A percentile compares a stretch with the other conserved stretches of the same genome.
Evolutionary conservation across 2,329 filamentous ascomycete genomes (phyloP).

Genomic region (Fusarium gaditjirri): DNA sequence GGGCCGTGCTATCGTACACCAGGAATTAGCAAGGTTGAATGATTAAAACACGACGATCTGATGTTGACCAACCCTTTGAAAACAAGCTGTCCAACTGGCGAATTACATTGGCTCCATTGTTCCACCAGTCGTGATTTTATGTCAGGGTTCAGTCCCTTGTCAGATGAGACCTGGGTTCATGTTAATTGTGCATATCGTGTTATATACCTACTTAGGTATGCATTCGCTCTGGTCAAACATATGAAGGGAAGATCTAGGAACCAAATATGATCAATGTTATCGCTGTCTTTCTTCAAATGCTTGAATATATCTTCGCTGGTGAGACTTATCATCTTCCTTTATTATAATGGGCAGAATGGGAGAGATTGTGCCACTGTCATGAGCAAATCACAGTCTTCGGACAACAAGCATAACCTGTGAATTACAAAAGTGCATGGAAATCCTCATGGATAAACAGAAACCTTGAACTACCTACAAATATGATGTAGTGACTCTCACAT

Average conservation of each 20-base stretch:
- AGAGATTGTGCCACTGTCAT: neutral
- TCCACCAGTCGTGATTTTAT: conserved; percentile 7
- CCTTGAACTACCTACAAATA: too few relatives aligned
- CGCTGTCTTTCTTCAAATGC: neutral
- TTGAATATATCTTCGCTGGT: neutral
- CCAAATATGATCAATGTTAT: neutral
- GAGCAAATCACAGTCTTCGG: neutral
- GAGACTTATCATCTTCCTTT: neutral
- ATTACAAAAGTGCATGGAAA: neutral
- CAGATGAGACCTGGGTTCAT: conserved; percentile 1
- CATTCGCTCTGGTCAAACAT: neutral
- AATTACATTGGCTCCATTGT: conserved; percentile 17
- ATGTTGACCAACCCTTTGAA: conserved; percentile 24
- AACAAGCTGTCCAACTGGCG: conserved; percentile 16
- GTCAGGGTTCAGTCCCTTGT: neutral
- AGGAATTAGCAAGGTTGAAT: conserved; percentile 13
- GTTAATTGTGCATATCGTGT: neutral
- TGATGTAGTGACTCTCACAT: neutral
- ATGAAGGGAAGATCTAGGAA: neutral
- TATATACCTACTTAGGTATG: too few relatives aligned
- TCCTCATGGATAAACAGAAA: neutral
- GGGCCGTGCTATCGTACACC: conserved; percentile 9
- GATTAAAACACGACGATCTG: conserved; percentile 30
- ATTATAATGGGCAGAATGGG: neutral
- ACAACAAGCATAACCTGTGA: neutral